Conservation (phyloP, 768 basidiomycete species). For the Pleurotus pulmonarius region DNA sequence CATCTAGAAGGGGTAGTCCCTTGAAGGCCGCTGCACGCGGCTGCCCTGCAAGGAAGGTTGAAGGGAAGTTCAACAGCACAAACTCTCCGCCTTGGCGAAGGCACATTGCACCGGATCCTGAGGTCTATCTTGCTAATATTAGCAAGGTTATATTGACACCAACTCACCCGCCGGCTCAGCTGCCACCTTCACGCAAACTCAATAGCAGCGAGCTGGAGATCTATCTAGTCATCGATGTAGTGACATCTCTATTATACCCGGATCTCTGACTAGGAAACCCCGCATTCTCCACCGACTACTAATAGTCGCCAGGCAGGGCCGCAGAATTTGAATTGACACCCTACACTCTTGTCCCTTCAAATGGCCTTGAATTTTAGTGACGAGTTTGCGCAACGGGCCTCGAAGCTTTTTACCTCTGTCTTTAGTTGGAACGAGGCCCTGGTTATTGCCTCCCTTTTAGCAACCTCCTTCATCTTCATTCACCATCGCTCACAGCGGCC, state of each 20-base stretch:
- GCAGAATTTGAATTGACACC: no score
- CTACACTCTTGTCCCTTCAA: background rate
- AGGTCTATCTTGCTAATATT: background rate
- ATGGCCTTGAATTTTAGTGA: background rate
- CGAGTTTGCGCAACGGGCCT: background rate
- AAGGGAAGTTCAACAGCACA: no score
- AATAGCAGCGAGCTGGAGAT: no score
- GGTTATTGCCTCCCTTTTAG: background rate
- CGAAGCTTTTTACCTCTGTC: background rate
- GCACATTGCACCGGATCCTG: background rate
- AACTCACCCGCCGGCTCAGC: background rate
- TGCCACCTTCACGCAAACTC: background rate
- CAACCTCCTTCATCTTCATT: background rate
- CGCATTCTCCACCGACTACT: no score
- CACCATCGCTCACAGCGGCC: background rate
- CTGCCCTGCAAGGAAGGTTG: no score
- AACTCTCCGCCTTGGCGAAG: background rate
- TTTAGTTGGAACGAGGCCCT: slow-evolving; percentile 3
- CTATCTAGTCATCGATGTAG: no score
- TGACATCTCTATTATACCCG: no score
- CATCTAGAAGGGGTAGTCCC: no score
- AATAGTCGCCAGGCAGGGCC: no score
- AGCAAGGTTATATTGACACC: background rate
- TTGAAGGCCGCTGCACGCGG: no score
- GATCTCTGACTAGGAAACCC: no score